Evolutionary conservation across 331 rosid species (phyloP), one percentile per base, ranked within the genome.

Genomic region (Saraca asoca): DNA sequence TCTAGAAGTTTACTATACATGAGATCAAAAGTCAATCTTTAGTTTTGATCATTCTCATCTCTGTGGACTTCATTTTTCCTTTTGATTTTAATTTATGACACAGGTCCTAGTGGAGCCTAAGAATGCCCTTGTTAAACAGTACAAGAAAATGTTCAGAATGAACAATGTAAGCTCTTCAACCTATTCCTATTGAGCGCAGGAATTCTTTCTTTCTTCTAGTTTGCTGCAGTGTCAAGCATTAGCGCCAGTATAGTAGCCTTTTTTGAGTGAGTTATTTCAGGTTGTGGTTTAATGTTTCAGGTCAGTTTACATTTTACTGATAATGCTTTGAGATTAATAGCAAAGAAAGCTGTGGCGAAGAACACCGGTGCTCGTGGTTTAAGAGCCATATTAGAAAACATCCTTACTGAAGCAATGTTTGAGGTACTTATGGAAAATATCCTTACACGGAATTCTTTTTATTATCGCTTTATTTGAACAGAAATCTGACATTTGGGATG

Each of bases 331-430:
- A 82, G 81, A 68, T 70, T 80, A 79, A 82, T 87, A 35, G 94
- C 90, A 5, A 87, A 71, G 75, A 87, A 87, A 85, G 87, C 94
- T 19, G 64, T 84, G 83, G 80, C 72, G 51, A 87, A 84, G 83
- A 82, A 78, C 73, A 80, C 94, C 0, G 94, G 94, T n/a, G 94
- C 90, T 33, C 83, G 88, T 52, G 90, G 94, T 38, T 69, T 87
- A 39, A 78, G 94, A 76, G 80, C 90, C 65, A 80, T 84, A 62
- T 69, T 87, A 52, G 94, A 87, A 68, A 69, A 76, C 46, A 45
- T 87, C 82, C 88, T 87, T 38, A 80, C 79, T 2, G 95, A 87
- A 56, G 90, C 90, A 14, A 87, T 87, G 95, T 87, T 84, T 69
- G 95, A 84, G 95, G 95, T 82, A 76, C 65, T 13, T 29, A 7